phyloP scores from a whole-genome alignment of 1,139 yeast species.

The Geotrichum candidum region DNA sequence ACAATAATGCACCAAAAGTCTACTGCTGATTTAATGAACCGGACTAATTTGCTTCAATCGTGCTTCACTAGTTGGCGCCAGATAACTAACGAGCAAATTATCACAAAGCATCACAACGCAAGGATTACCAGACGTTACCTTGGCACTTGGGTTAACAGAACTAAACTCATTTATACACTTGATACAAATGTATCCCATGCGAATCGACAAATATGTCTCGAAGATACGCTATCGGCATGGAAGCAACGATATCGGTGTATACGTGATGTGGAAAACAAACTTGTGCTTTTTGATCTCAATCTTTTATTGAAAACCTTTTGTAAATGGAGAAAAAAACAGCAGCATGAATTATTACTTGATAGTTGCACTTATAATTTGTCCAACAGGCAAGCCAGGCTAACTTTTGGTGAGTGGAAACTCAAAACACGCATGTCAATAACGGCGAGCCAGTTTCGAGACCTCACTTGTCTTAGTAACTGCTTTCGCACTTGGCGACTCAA shows the following conservation, averaged over 20 bases:
- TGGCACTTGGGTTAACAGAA: background rate
- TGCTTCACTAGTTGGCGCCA: background rate
- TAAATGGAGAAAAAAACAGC: background rate
- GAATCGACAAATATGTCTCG: background rate
- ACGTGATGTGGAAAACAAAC: background rate
- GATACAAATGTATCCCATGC: background rate
- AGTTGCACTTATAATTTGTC: background rate
- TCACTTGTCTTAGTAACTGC: slow-evolving; percentile 15
- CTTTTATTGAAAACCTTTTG: background rate
- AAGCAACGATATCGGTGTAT: background rate
- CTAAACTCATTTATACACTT: background rate
- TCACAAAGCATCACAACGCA: background rate
- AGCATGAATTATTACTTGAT: background rate
- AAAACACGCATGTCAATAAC: slow-evolving; percentile 19
- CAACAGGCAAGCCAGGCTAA: background rate
- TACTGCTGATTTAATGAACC: background rate
- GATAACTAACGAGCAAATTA: background rate
- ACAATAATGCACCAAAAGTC: background rate
- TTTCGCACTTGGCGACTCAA: slow-evolving; percentile 22
- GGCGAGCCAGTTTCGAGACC: slow-evolving; percentile 22
- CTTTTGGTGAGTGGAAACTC: slow-evolving; percentile 20
- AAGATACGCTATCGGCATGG: background rate
- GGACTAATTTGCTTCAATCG: background rate
- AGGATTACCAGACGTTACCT: background rate
- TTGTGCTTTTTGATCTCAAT: background rate